These are phyloP conservation scores for Hypsizygus marmoreus DNA, from an alignment of 768 basidiomycete genomes.

Conservation along the genomic window DNA sequence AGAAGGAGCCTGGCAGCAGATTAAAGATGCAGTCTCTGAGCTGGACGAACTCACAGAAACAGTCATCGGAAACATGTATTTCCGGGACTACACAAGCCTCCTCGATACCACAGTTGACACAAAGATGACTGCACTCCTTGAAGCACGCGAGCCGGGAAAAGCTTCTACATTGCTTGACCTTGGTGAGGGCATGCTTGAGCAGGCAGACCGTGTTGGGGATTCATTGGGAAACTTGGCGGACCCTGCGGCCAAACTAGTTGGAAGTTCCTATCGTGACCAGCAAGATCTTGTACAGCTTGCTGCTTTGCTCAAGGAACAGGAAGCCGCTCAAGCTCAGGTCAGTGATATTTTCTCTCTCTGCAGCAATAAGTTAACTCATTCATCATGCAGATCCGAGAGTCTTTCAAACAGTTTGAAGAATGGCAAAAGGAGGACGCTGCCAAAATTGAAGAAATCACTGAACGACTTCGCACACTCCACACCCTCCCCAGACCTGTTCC, in stretches of 20 bases:
- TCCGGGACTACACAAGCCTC: neutral
- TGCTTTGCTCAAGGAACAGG: too few species aligned
- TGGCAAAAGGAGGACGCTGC: slow-evolving; percentile 21
- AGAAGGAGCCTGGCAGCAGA: slow-evolving; percentile 10
- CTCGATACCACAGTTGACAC: slow-evolving; percentile 9
- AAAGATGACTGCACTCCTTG: neutral
- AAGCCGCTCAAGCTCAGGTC: too few species aligned
- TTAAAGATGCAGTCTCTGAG: slow-evolving; percentile 5
- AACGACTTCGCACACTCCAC: slow-evolving; percentile 25
- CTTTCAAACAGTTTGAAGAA: slow-evolving; percentile 15
- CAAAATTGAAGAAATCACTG: slow-evolving; percentile 24
- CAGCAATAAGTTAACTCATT: too few species aligned
- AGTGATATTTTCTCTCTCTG: too few species aligned
- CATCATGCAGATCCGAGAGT: slow-evolving; percentile 4
- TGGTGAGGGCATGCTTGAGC: too few species aligned
- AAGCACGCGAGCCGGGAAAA: slow-evolving; percentile 5
- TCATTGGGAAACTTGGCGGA: too few species aligned
- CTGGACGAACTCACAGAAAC: slow-evolving; percentile 5
- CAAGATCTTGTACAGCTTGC: too few species aligned
- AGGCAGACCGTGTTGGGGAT: slow-evolving; percentile 5
- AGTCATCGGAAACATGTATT: slow-evolving; percentile 11
- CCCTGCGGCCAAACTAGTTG: too few species aligned
- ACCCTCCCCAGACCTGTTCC: slow-evolving; percentile 14
- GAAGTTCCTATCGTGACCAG: too few species aligned
- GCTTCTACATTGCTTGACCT: neutral